Base-by-base conservation (phyloP, 148 eudicot genomes). In the Beta vulgaris region DNA sequence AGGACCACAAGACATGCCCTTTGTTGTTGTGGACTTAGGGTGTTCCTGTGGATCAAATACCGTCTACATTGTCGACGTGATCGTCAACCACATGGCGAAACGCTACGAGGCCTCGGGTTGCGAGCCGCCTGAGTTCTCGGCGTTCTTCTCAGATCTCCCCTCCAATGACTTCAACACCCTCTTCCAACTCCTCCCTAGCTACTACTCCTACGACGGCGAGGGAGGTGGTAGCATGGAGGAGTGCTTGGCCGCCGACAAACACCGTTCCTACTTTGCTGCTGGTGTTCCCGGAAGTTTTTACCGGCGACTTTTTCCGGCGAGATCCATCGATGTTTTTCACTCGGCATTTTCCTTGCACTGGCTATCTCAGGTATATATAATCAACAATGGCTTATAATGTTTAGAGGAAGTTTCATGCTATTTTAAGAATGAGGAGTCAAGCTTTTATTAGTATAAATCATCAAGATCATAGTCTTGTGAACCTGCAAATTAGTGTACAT, bases 151-250 rank as follows among this genome's bases (percentile, higher is more conserved):
- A 5, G 98, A 94, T 79, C 87, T 94, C 7, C 97, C 98, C 1
- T 90, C 95, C 7, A 94, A 94, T 78, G 98, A 94, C 85, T 94
- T 94, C 87, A 94, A 94, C 87, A 94, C 97, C 15, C 93, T 94
- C 21, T 94, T 94, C 64, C 97, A 94, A 69, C 91, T 91, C 39
- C 88, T 94, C 2, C 97, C 98, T 11, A 85, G 87, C 13, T 23
- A 83, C 65, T 69, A 73, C 42, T 14, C 69, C 48, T 58, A 78
- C 14, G 75, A 65, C 36, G 89, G 85, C 0, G 64, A 53, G 4
- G 82, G 78, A 7, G 70, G 70, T 11, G 81, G 77, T 0, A 89
- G 87, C 85, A 90, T 88, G 95, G 95, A 89, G 74, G 97, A 91
- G 82, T 89, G 97, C 75, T 78, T 91, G 54, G 94, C 97, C 0